These are phyloP conservation scores for Umbelopsis sp. DNA, from an alignment of 371 early-diverging fungal species.

Conservation along the genomic window DNA sequence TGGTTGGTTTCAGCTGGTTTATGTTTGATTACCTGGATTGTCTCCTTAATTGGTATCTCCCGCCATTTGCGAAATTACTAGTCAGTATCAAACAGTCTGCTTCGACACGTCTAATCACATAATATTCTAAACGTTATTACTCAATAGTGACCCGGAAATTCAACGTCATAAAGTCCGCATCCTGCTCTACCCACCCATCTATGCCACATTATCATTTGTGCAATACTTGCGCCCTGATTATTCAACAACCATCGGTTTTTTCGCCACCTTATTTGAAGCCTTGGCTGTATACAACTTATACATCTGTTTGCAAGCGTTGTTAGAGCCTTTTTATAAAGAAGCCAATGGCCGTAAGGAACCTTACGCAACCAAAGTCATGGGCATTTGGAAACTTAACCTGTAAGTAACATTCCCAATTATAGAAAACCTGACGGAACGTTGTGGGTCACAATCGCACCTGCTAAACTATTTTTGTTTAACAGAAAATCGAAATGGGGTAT, in stretches of 20 bases:
- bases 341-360: slow-evolving; percentile 20
- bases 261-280: slow-evolving; percentile 25
- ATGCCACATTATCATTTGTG: slow-evolving; percentile 24
- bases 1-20: slow-evolving; percentile 11
- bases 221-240: slow-evolving; percentile 25
- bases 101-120: background rate
- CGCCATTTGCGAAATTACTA: slow-evolving; percentile 15
- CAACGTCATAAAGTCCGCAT: slow-evolving; percentile 32
- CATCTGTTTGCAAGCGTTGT: slow-evolving; percentile 26
- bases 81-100: background rate
- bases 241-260: slow-evolving; percentile 23
- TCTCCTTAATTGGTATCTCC: slow-evolving; percentile 1
- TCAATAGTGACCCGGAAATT: slow-evolving; percentile 17
- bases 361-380: slow-evolving; percentile 22
- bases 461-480: background rate
- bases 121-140: background rate
- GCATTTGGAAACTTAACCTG: slow-evolving; percentile 23
- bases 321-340: slow-evolving; percentile 25
- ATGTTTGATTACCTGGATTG: slow-evolving; percentile 10
- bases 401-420: slow-evolving; percentile 5
- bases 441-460: background rate
- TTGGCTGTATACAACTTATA: slow-evolving; percentile 31
- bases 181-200: slow-evolving; percentile 26
- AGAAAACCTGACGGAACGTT: background rate
- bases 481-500: slow-evolving; percentile 32